Base-by-base conservation (phyloP, 140 eudicot species). In the Cichorium intybus region DNA sequence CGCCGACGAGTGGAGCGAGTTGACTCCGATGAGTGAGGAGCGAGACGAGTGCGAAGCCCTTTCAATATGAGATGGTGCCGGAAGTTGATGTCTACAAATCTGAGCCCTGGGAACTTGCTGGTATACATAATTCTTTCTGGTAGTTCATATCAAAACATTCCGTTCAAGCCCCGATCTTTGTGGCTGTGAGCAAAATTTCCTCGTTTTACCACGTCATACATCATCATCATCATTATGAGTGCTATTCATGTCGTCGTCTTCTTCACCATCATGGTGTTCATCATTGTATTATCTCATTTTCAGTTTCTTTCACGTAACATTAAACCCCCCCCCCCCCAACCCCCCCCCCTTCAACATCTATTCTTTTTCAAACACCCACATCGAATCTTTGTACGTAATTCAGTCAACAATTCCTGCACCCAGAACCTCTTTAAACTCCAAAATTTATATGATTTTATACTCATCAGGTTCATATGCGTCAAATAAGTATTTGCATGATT, bases 31-130 rank as follows among this genome's bases (percentile, higher is more conserved):
- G 97, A 79, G 84, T n/a, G 89, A 86, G 50, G 93, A 81, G 60
- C 80, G 97, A 72, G 97, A 90, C 70, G 97, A 90, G 84, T 90
- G 97, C 49, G 80, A 76, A 54, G 80, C n/a, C n/a, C n/a, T n/a
- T n/a, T n/a, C n/a, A n/a, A n/a, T n/a, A n/a, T n/a, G n/a, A n/a
- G n/a, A n/a, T n/a, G n/a, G n/a, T n/a, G n/a, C n/a, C n/a, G n/a
- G n/a, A n/a, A n/a, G n/a, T n/a, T n/a, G n/a, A n/a, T n/a, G n/a
- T n/a, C n/a, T n/a, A n/a, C n/a, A n/a, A n/a, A n/a, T n/a, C n/a
- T n/a, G n/a, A n/a, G n/a, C n/a, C n/a, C n/a, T n/a, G n/a, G n/a
- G n/a, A n/a, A n/a, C n/a, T n/a, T n/a, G n/a, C n/a, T n/a, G n/a
- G n/a, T n/a, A n/a, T n/a, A n/a, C n/a, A n/a, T n/a, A n/a, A n/a